A percentile compares a stretch with the other conserved stretches of the same genome.
Evolutionary conservation across 345 rosid species (phyloP).

Genomic region (Camelina hispida): DNA sequence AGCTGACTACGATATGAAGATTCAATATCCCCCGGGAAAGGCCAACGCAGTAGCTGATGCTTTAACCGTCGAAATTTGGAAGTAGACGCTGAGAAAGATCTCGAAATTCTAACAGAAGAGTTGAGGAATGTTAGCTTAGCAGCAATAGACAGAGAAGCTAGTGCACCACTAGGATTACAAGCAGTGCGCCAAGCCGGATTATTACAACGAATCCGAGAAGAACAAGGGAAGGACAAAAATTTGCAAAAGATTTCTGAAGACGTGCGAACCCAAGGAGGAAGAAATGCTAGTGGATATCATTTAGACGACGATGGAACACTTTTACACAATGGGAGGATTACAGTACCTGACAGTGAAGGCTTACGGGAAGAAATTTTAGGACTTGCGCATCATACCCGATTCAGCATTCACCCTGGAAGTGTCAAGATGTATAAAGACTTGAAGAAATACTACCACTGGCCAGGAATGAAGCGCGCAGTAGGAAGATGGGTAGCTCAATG

Average conservation of each 20-base stretch:
- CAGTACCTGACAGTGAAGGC: neutral
- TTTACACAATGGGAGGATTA: neutral
- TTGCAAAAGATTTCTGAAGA: neutral
- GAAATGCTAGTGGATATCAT: neutral
- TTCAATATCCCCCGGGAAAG: neutral
- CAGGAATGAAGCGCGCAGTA: neutral
- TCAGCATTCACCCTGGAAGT: neutral
- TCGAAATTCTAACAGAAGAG: neutral
- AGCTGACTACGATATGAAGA: neutral
- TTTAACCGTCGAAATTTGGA: fast-evolving
- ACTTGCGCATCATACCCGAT: neutral
- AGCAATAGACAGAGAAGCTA: neutral
- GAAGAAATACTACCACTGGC: neutral
- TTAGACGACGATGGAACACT: neutral
- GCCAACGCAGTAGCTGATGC: neutral
- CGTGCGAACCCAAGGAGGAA: neutral
- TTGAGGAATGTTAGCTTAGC: neutral
- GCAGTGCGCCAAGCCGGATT: neutral
- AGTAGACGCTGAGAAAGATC: neutral
- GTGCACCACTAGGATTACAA: neutral
- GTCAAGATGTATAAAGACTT: neutral
- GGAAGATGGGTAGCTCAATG: neutral
- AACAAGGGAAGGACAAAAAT: neutral
- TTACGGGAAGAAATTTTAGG: neutral
- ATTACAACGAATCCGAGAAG: neutral